Conservation (phyloP, 179 eudicot species). For the Gypsophila paniculata region DNA sequence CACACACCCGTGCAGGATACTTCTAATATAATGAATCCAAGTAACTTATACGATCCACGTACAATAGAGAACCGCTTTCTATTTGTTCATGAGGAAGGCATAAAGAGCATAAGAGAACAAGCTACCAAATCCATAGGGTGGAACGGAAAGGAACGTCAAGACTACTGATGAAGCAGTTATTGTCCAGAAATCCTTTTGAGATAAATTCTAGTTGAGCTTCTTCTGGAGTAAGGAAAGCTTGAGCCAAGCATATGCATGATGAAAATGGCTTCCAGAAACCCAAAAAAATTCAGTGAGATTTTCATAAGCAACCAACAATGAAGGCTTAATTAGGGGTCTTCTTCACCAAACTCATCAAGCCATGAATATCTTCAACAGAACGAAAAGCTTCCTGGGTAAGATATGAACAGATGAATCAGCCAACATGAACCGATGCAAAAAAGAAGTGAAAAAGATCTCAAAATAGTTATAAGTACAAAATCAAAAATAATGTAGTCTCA, state of each 20-base stretch:
- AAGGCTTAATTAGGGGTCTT: constrained; percentile 82
- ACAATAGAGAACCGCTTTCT: too few relatives aligned
- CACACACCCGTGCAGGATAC: too few relatives aligned
- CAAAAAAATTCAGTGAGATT: constrained; percentile 89
- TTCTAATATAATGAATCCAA: too few relatives aligned
- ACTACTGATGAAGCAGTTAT: constrained; percentile 89
- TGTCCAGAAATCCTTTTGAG: constrained; percentile 82
- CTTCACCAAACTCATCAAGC: constrained; percentile 79
- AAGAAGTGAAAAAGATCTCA: neutral
- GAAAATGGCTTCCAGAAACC: constrained; percentile 73
- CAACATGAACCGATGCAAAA: neutral
- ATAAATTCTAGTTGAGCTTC: constrained; percentile 74
- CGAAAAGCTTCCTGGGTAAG: constrained; percentile 69
- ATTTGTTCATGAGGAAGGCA: too few relatives aligned
- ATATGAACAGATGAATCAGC: neutral
- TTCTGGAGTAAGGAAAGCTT: constrained; percentile 84
- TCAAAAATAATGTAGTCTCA: neutral
- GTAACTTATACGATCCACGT: too few relatives aligned
- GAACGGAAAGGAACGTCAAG: constrained; percentile 73
- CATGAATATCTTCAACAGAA: constrained; percentile 89
- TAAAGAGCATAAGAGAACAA: too few relatives aligned
- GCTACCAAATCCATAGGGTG: too few relatives aligned
- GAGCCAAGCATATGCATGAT: constrained; percentile 94
- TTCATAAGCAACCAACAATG: constrained; percentile 76
- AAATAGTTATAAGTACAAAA: neutral